Evolutionary conservation across 140 eudicot genomes (phyloP), one percentile per base, ranked within the genome.

Genomic region (Anethum foeniculum): DNA sequence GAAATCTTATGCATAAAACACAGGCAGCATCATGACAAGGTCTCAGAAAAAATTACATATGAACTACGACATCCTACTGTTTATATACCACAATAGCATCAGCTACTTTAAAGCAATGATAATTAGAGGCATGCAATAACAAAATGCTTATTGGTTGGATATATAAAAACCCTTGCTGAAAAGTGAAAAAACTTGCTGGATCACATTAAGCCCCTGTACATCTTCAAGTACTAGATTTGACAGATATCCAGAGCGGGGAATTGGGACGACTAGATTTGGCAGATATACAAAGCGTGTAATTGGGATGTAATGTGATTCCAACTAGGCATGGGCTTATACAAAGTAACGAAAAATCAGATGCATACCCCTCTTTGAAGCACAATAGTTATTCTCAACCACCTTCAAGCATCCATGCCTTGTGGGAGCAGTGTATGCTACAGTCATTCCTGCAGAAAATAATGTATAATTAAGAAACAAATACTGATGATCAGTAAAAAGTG

Each of bases 331-430:
- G 30, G 74, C n/a, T 1, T 13, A 14, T 68, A 28, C 44, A 30
- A 68, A 68, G 44, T 68, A 14, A 68, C 21, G 1, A 30, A 32
- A 30, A 14, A 39, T 38, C 47, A 71, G 51, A 38, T 71, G 25
- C 74, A 54, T 89, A 94, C 98, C 98, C 87, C 96, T 94, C 82
- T 84, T 92, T 36, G 98, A 94, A 83, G 98, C 94, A 77, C 98
- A 94, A 69, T 86, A 94, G 84, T 92, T 87, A 84, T 94, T 94
- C 86, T 92, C 98, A 77, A 92, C 98, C 71, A 94, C 97, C 87
- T 85, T 90, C 88, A 94, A 84, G 90, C 97, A 94, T 78, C 93
- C 93, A 86, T 94, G 96, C 82, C 94, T 84, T 67, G 68, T 60
- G 47, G 96, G 94, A 80, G 96, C 98, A 85, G 89, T 64, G 84